phyloP scores from a whole-genome alignment of 345 rosid genomes.

The Salix udensis region DNA sequence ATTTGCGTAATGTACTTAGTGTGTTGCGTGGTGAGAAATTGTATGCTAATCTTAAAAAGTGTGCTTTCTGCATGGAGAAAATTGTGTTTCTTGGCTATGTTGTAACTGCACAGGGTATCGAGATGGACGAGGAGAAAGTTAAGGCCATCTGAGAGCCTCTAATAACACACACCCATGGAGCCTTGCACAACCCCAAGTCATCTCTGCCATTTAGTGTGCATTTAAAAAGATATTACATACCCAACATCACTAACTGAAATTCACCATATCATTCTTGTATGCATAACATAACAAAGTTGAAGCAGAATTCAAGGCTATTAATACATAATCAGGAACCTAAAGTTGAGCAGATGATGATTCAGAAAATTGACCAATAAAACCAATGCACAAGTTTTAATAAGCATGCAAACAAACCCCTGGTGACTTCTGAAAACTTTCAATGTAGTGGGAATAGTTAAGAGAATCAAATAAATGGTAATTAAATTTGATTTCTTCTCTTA shows the following conservation, averaged over 20 bases:
- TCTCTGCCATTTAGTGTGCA: not conserved
- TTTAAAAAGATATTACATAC: not conserved
- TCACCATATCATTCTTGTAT: not conserved
- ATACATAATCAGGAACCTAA: not conserved
- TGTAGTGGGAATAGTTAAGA: not conserved
- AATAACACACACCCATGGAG: not conserved
- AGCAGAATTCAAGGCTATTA: not conserved
- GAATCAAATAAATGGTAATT: not conserved
- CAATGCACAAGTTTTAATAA: not conserved
- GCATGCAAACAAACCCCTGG: not conserved
- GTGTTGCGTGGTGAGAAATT: too few species aligned
- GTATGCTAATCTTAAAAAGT: too few species aligned
- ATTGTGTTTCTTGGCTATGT: too few species aligned
- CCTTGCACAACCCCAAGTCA: not conserved
- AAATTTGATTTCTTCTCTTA: not conserved
- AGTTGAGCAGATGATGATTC: not conserved
- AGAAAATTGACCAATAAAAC: not conserved
- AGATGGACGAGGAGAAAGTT: too few species aligned
- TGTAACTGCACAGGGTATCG: too few species aligned
- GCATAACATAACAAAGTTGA: not conserved
- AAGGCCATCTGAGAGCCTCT: too few species aligned
- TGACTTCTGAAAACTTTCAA: not conserved
- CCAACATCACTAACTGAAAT: not conserved
- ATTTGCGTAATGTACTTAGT: too few species aligned
- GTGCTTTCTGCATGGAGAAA: too few species aligned